Percentiles rank a stretch among this genome's conserved stretches.
These are phyloP conservation scores for Chimonanthus salicifolius DNA, from an alignment of 164 flowering plant genomes.

Conservation along the genomic window DNA sequence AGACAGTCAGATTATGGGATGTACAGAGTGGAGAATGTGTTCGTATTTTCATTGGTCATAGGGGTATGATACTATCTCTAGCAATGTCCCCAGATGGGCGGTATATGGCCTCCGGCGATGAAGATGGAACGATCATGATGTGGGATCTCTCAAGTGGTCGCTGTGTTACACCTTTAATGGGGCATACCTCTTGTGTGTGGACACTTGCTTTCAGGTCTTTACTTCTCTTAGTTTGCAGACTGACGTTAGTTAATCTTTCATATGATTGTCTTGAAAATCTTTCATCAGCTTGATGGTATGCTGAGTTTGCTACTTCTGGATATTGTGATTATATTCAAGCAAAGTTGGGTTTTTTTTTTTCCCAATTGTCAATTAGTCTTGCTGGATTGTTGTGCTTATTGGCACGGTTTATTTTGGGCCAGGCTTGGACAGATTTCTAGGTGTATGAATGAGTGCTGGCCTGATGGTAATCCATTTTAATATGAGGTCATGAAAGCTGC, in stretches of 20 bases:
- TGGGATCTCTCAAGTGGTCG: conserved; percentile 97
- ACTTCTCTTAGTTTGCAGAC: background rate
- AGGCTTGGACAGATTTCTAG: no score
- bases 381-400: no score
- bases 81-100: conserved; percentile 99
- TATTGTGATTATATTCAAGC: no score
- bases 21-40: conserved; percentile 96
- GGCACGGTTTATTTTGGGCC: no score
- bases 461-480: no score
- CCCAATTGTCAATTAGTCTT: no score
- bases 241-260: background rate
- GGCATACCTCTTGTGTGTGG: conserved; percentile 95
- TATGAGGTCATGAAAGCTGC: no score
- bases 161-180: conserved; percentile 77
- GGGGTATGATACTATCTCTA: conserved; percentile 82
- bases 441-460: no score
- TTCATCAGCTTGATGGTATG: no score
- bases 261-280: no score
- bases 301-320: no score
- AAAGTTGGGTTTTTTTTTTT: no score
- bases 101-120: conserved; percentile 98
- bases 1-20: conserved; percentile 96
- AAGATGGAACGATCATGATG: conserved; percentile 98
- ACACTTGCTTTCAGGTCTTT: conserved; percentile 81
- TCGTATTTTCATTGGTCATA: conserved; percentile 90